Percentiles rank a stretch among this genome's conserved stretches.
Conservation (phyloP, 2,329 filamentous ascomycete species). For the Apiospora kogelbergensis region DNA sequence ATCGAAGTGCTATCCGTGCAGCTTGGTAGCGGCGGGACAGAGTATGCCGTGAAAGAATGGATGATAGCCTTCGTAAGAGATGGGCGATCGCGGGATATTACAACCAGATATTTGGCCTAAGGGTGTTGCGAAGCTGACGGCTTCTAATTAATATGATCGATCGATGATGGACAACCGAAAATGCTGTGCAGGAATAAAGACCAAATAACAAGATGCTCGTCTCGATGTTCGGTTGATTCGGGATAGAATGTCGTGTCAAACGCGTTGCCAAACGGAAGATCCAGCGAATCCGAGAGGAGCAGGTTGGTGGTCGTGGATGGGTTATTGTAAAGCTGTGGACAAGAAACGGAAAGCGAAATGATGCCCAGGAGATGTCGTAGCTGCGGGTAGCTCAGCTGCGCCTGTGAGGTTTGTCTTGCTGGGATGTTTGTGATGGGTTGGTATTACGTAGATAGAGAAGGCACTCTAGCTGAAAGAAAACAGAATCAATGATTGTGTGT, state of each 20-base stretch:
- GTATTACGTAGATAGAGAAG: constrained; percentile 13
- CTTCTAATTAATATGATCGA: constrained; percentile 25
- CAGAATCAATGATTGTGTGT: constrained; percentile 14
- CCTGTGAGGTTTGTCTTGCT: background rate
- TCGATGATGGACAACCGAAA: constrained; percentile 18
- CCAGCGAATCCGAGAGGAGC: constrained; percentile 29
- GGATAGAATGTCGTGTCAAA: constrained; percentile 30
- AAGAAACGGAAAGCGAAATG: constrained; percentile 30
- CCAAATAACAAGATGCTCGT: constrained; percentile 23
- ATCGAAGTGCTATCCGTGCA: constrained; percentile 18
- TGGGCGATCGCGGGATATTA: constrained; percentile 31
- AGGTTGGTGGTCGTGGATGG: constrained; percentile 17
- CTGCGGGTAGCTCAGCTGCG: constrained; percentile 18
- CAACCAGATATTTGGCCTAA: constrained; percentile 27
- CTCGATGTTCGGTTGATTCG: constrained; percentile 19
- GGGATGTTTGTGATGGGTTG: constrained; percentile 12
- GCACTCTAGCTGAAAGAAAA: constrained; percentile 7
- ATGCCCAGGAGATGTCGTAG: constrained; percentile 6
- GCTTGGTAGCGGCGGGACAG: constrained; percentile 19
- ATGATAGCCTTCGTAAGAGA: constrained; percentile 27
- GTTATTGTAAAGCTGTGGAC: constrained; percentile 25
- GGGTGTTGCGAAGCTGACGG: constrained; percentile 15
- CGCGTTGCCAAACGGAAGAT: constrained; percentile 28
- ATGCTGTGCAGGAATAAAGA: constrained; percentile 19
- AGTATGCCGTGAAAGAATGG: constrained; percentile 25